Conservation (phyloP, 768 basidiomycete species). For the Suillus brevipes region DNA sequence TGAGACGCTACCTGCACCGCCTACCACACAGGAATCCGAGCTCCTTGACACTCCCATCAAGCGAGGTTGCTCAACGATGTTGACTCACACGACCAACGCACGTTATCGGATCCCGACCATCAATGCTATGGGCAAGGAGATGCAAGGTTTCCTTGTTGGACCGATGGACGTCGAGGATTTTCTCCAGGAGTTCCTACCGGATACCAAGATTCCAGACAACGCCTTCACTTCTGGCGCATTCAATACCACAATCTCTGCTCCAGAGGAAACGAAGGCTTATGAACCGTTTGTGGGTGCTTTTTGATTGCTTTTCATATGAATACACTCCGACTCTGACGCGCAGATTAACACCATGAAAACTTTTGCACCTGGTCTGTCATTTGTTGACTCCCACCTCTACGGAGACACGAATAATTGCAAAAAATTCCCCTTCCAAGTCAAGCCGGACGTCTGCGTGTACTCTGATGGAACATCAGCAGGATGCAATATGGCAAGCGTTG, state of each 20-base stretch:
- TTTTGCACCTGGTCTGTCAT: conserved; percentile 7
- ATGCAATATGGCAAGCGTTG: conserved; percentile 1
- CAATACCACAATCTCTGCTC: not conserved
- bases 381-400: not conserved
- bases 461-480: not conserved
- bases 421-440: conserved; percentile 8
- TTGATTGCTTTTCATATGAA: not conserved
- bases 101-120: not conserved
- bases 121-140: conserved; percentile 8
- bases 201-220: not conserved
- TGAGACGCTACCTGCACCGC: too few species aligned
- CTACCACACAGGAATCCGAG: too few species aligned
- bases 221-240: not conserved
- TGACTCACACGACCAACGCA: conserved; percentile 5
- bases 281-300: conserved; percentile 5
- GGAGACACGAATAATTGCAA: conserved; percentile 3
- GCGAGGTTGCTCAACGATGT: not conserved
- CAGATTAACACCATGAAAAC: conserved; percentile 7
- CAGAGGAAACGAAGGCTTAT: not conserved
- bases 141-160: conserved; percentile 3
- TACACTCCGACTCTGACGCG: not conserved
- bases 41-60: too few species aligned
- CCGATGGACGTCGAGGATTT: conserved; percentile 10
- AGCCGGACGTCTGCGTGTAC: conserved; percentile 14
- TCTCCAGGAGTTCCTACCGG: conserved; percentile 10